These are phyloP conservation scores for Fonsecaea nubica DNA, from an alignment of 2,329 filamentous ascomycete genomes.

Conservation along the genomic window DNA sequence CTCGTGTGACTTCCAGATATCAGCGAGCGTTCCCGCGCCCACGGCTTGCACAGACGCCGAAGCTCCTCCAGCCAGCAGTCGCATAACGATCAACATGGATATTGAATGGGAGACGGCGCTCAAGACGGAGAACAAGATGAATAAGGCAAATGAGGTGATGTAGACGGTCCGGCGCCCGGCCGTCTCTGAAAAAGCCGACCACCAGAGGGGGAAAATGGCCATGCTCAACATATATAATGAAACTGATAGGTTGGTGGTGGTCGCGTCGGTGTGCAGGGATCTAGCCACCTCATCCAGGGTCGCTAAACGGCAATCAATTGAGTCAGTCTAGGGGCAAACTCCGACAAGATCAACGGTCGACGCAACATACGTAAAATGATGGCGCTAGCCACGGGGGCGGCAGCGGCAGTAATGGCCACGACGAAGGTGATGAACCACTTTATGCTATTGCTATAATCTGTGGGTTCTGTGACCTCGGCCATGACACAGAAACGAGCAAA, in stretches of 20 bases:
- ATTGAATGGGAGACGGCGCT: slow-evolving; percentile 73
- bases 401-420: slow-evolving; percentile 76
- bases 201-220: slow-evolving; percentile 86
- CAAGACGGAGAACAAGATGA: slow-evolving; percentile 72
- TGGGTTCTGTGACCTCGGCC: slow-evolving; percentile 78
- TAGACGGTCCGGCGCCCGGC: slow-evolving; percentile 79
- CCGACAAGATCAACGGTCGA: neutral
- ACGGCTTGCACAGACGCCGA: slow-evolving; percentile 82
- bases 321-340: slow-evolving; percentile 1
- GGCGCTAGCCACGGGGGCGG: slow-evolving; percentile 80
- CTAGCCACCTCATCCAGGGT: slow-evolving; percentile 68
- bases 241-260: slow-evolving; percentile 75
- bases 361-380: slow-evolving; percentile 76
- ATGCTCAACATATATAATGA: slow-evolving; percentile 83
- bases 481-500: slow-evolving; percentile 73
- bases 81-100: slow-evolving; percentile 77
- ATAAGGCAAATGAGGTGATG: slow-evolving; percentile 74
- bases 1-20: slow-evolving; percentile 76
- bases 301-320: slow-evolving; percentile 55
- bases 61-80: slow-evolving; percentile 75
- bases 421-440: slow-evolving; percentile 88
- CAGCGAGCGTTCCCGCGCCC: slow-evolving; percentile 81
- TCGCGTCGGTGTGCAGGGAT: slow-evolving; percentile 67
- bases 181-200: slow-evolving; percentile 78
- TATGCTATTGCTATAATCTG: slow-evolving; percentile 72